Evolutionary conservation across 179 eudicot genomes (phyloP).

Genomic region (Patellifolia procumbens): DNA sequence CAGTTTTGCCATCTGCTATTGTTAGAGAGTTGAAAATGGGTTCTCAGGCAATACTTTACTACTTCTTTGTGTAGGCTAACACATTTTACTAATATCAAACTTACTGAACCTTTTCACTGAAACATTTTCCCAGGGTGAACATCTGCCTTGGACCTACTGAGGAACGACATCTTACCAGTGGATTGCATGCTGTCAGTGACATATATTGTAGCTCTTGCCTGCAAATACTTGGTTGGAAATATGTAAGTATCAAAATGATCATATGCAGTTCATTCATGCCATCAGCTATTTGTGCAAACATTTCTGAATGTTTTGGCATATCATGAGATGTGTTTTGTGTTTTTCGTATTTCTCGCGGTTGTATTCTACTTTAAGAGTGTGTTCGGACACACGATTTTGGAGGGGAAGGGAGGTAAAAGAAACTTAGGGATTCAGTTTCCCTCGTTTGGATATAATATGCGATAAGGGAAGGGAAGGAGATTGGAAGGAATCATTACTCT

Average conservation of each 20-base stretch:
- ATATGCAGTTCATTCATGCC: background rate
- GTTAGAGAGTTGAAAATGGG: background rate
- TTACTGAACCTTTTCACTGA: background rate
- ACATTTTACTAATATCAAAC: background rate
- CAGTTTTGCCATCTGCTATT: background rate
- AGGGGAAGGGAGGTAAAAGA: too few species aligned
- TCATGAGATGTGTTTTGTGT: background rate
- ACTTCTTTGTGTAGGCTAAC: background rate
- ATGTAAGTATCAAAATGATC: constrained; percentile 15
- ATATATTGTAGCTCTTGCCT: constrained; percentile 29
- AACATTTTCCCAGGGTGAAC: constrained; percentile 18
- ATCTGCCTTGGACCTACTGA: constrained; percentile 24
- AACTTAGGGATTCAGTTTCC: too few species aligned
- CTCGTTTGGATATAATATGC: too few species aligned
- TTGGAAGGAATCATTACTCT: too few species aligned
- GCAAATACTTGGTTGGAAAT: constrained; percentile 33
- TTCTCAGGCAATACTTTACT: background rate
- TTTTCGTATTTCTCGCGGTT: background rate
- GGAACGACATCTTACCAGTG: constrained; percentile 23
- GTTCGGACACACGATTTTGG: too few species aligned
- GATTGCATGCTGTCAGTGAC: constrained; percentile 29
- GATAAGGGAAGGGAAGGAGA: too few species aligned
- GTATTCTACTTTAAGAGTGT: background rate
- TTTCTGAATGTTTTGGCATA: background rate
- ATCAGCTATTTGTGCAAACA: background rate